Base-by-base conservation (phyloP, 2,329 filamentous ascomycete species). In the Sclerotinia spermophila region DNA sequence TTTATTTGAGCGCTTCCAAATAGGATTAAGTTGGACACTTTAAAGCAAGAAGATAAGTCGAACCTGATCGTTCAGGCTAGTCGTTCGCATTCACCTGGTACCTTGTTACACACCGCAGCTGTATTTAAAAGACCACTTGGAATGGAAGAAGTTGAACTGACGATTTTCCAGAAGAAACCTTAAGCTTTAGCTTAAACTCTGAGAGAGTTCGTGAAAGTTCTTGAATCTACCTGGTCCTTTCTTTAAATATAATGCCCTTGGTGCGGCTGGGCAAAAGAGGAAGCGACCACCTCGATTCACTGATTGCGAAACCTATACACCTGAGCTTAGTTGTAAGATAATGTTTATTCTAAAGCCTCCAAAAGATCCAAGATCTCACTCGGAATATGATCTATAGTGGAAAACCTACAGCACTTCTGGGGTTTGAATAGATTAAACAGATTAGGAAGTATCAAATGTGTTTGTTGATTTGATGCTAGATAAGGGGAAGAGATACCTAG, bases 341-440 rank as follows among this genome's bases (percentile, higher is more conserved):
- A n/a, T 7, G n/a, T 24, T 40, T 10, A n/a, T 8, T n/a, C 35
- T 3, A 7, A 24, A 40, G 2, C 21, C 13, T 40, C 3, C 56
- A 0, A 2, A n/a, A 10, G 3, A 38, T 4, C 2, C 1, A n/a
- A 40, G 4, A 0, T 40, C 35, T 7, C 35, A 40, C 8, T 59
- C 13, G 6, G 56, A 13, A 42, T 42, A 5, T 27, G 19, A 27
- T n/a, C 0, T 17, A 11, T 51, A 3, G n/a, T 60, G 58, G 24
- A 21, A 1, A 38, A n/a, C 6, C 27, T 42, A 8, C 58, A 1
- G 5, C 27, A 62, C 10, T 33, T n/a, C 33, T 21, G 19, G 8
- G 30, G 24, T 33, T 10, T 45, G 27, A 33, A 45, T 6, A 33
- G n/a, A 4, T 58, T 13, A 35, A 8, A 58, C 30, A 21, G 6